Conservation (phyloP, 2,329 filamentous ascomycete species). For the Fusarium verticillioides region DNA sequence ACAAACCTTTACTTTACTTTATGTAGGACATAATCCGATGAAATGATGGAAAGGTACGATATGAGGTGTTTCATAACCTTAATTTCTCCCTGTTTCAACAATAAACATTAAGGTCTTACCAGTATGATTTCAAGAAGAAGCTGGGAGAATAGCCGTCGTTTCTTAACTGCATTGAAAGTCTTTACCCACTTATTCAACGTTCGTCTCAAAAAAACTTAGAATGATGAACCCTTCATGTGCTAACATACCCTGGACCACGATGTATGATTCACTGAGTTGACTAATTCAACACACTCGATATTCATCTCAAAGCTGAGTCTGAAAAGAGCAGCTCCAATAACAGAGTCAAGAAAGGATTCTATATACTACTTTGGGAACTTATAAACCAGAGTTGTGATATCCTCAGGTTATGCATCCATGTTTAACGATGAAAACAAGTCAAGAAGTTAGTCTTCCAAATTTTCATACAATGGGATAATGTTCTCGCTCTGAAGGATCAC, state of each 20-base stretch:
- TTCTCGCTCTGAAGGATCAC: neutral
- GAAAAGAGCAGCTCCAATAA: neutral
- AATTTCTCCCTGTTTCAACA: too few relatives aligned
- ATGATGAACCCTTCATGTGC: neutral
- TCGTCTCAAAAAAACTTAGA: neutral
- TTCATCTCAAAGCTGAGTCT: neutral
- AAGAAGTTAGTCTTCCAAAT: neutral
- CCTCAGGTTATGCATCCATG: neutral
- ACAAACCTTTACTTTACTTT: neutral
- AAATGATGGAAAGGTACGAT: neutral
- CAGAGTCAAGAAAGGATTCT: neutral
- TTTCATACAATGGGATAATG: too few relatives aligned
- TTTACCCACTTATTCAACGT: neutral
- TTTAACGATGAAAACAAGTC: neutral
- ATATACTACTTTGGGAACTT: too few relatives aligned
- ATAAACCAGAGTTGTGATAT: neutral
- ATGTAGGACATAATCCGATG: neutral
- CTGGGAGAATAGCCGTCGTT: neutral
- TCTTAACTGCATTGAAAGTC: too few relatives aligned
- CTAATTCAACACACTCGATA: neutral
- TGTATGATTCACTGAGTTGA: neutral
- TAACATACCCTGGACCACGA: neutral
- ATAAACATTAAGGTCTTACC: neutral
- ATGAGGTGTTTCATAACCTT: neutral
- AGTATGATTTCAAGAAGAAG: neutral